Evolutionary conservation across 164 flowering plant genomes (phyloP).

Genomic region (Magnolia officinalis): DNA sequence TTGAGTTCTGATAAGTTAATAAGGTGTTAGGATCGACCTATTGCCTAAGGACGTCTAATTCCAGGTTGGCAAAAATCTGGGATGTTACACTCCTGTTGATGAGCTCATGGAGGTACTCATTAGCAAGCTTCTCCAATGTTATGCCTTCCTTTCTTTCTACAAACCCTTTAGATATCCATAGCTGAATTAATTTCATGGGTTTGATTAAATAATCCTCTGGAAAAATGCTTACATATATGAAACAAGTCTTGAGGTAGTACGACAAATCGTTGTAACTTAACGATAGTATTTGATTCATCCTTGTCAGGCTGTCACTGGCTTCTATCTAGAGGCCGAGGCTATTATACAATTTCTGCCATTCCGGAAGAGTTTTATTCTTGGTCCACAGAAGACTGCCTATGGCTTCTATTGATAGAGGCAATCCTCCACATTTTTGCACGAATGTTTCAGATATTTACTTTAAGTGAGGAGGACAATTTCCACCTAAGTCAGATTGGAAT

Average conservation of each 20-base stretch:
- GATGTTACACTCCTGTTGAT: constrained; percentile 6
- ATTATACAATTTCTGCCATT: background rate
- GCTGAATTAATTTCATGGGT: background rate
- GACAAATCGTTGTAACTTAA: constrained; percentile 15
- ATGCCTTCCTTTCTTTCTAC: background rate
- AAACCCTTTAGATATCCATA: constrained; percentile 5
- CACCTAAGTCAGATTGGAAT: background rate
- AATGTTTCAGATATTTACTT: background rate
- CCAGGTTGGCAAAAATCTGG: too few species aligned
- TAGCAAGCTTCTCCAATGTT: constrained; percentile 12
- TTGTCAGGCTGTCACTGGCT: background rate
- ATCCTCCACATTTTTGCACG: background rate
- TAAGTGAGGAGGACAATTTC: background rate
- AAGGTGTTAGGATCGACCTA: too few species aligned
- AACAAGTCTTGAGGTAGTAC: constrained; percentile 11
- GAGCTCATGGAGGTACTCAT: constrained; percentile 11
- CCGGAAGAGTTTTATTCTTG: background rate
- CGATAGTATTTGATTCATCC: background rate
- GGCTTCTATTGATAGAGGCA: background rate
- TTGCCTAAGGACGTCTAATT: too few species aligned
- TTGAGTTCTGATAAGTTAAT: too few species aligned
- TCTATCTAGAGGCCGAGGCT: background rate
- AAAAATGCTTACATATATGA: constrained; percentile 6
- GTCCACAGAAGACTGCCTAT: background rate
- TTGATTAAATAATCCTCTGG: constrained; percentile 5